Conservation (phyloP, 345 rosid genomes). For the Boechera retrofracta region DNA sequence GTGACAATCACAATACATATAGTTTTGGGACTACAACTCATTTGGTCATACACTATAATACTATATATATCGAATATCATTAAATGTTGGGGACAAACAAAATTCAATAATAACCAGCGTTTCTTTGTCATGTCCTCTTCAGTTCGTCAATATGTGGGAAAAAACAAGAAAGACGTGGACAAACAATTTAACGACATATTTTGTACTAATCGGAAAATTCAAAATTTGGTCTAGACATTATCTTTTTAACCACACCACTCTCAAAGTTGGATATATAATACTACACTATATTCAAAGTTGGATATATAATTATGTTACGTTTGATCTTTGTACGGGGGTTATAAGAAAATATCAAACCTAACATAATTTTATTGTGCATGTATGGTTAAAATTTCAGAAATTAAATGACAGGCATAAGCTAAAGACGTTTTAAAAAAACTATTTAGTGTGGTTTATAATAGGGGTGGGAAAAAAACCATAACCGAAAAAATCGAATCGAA, state of each 20-base stretch:
- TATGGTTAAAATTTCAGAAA: no score
- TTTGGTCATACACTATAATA: slow-evolving; percentile 3
- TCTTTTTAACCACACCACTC: not conserved
- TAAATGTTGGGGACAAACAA: slow-evolving; percentile 7
- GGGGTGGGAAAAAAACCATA: no score
- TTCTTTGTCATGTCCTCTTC: not conserved
- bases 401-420: no score
- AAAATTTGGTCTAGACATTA: not conserved
- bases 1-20: no score
- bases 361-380: not conserved
- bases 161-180: not conserved
- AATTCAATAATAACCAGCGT: not conserved
- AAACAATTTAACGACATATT: not conserved
- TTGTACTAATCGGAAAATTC: not conserved
- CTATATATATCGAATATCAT: not conserved
- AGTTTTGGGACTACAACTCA: no score
- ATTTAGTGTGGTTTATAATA: no score
- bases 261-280: not conserved
- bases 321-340: not conserved
- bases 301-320: not conserved
- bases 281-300: not conserved
- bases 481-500: no score
- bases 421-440: no score
- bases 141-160: slow-evolving; percentile 9
- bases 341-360: no score